Evolutionary conservation across 768 basidiomycete species (phyloP), one percentile per base, ranked within the genome.

Genomic region (Pleurotus tuoliensis): DNA sequence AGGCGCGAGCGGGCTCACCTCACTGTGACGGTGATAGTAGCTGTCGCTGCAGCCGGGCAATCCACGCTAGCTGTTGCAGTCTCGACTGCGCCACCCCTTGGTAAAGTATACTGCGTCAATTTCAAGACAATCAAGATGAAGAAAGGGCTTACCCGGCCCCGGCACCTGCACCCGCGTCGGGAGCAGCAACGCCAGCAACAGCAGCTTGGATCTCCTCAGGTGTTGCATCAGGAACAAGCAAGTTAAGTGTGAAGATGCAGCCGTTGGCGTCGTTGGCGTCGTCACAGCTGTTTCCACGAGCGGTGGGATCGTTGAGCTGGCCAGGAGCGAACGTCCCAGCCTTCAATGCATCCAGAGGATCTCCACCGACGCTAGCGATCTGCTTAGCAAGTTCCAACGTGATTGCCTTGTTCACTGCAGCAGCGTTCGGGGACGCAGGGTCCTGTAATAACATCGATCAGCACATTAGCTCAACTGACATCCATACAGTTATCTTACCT

Each of bases 241-340:
- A 73, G 64, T 84, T 83, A 68, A 82, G 76, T 3, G 82, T 78
- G 72, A 84, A 77, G 62, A 87, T 87, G 68, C 86, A 88, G 1
- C 86, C 85, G 9, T 63, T 64, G 3, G 77, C 50, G 63, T 87
- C 84, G 63, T 80, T 73, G 13, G 71, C 66, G 55, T 76, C 73
- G 56, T 86, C 76, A 59, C 82, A 85, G 13, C 76, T 75, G 64
- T 83, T 82, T 9, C 83, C 83, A 61, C 73, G 76, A 25, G 62
- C 82, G 4, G 84, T 86, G 15, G 69, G 37, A 64, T 87, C 86
- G 59, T 71, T 71, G 27, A 77, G 61, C 38, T 73, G 64, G 24
- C 84, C 85, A 20, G 84, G 83, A 12, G 78, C 78, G 66, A 87
- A 87, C 12, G 83, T 87, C 30, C 84, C 83, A 3, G 83, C 68